Conservation (phyloP, 495 filamentous ascomycete species). For the Podospora australis region DNA sequence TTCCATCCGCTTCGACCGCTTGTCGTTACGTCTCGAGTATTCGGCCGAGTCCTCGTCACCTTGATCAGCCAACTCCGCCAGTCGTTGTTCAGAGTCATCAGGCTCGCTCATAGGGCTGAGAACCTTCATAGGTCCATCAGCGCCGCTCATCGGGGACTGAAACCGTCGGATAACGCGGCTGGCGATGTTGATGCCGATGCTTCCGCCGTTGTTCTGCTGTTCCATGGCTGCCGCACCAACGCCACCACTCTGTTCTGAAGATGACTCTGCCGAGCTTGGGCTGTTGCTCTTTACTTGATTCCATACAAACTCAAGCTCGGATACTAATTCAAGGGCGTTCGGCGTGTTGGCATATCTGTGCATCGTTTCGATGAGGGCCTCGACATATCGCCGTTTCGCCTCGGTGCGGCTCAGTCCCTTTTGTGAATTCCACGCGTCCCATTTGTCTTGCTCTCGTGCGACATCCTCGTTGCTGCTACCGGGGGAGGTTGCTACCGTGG, state of each 20-base stretch:
- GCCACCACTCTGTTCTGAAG: conserved; percentile 33
- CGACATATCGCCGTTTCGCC: conserved; percentile 90
- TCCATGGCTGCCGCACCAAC: no score
- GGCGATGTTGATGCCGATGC: conserved; percentile 1
- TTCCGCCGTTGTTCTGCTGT: conserved; percentile 5
- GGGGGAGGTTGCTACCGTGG: conserved; percentile 36
- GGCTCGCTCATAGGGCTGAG: conserved; percentile 76
- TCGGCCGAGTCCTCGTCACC: conserved; percentile 39
- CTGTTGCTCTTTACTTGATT: conserved; percentile 89
- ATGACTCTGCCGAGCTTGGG: conserved; percentile 51
- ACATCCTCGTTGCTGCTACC: conserved; percentile 36
- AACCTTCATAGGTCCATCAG: conserved; percentile 56
- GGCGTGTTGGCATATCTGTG: conserved; percentile 82
- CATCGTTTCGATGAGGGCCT: conserved; percentile 92
- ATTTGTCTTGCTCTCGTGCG: conserved; percentile 55
- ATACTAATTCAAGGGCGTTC: conserved; percentile 78
- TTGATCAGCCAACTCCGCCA: conserved; percentile 35
- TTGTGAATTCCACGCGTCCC: conserved; percentile 91
- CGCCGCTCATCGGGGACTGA: conserved; percentile 38
- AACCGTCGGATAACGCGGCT: conserved; percentile 34
- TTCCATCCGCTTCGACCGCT: conserved; percentile 80
- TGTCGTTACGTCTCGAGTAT: conserved; percentile 39
- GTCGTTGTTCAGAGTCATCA: conserved; percentile 56
- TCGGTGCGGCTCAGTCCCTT: conserved; percentile 76
- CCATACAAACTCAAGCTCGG: conserved; percentile 98